Percentiles rank a stretch among this genome's conserved stretches.
These are phyloP conservation scores for Pythium aquatile DNA, from an alignment of 352 stramenopile species.

Conservation along the genomic window DNA sequence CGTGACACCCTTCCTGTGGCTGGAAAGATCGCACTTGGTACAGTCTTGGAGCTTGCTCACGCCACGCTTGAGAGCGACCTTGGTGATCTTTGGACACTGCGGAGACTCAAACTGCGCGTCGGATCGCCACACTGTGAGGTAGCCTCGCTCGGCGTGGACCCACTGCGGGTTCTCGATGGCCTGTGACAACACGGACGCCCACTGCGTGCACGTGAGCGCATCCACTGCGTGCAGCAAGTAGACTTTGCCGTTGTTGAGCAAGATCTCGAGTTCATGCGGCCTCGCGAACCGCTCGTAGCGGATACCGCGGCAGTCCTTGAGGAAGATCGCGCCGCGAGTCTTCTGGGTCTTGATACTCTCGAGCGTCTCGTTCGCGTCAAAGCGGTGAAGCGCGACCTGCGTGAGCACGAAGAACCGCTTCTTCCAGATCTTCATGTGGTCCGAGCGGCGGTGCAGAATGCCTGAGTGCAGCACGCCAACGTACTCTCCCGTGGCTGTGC, in stretches of 20 bases:
- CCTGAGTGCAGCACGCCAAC: constrained; percentile 38
- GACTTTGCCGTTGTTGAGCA: constrained; percentile 32
- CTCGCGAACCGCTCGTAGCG: constrained; percentile 39
- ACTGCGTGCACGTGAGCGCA: constrained; percentile 36
- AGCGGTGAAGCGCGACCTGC: constrained; percentile 41
- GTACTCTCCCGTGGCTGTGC: constrained; percentile 39
- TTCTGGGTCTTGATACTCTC: constrained; percentile 24
- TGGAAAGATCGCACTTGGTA: background rate
- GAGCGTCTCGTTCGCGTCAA: constrained; percentile 29
- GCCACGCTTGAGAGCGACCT: constrained; percentile 21
- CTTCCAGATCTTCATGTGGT: constrained; percentile 41
- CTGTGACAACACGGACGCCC: constrained; percentile 36
- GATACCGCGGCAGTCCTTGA: constrained; percentile 34
- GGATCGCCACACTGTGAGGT: constrained; percentile 38
- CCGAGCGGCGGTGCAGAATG: constrained; percentile 29
- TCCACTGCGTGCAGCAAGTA: constrained; percentile 32
- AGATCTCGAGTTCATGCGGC: constrained; percentile 40
- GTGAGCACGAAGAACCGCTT: constrained; percentile 49
- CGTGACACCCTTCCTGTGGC: background rate
- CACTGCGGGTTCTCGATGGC: constrained; percentile 44
- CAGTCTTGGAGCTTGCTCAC: background rate
- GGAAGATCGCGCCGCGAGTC: constrained; percentile 26
- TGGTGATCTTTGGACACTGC: constrained; percentile 32
- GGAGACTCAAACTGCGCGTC: constrained; percentile 33
- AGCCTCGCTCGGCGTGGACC: constrained; percentile 33